Evolutionary conservation across 208 protist genomes (phyloP), one percentile per base, ranked within the genome.

Genomic region (Leishmania turanica): DNA sequence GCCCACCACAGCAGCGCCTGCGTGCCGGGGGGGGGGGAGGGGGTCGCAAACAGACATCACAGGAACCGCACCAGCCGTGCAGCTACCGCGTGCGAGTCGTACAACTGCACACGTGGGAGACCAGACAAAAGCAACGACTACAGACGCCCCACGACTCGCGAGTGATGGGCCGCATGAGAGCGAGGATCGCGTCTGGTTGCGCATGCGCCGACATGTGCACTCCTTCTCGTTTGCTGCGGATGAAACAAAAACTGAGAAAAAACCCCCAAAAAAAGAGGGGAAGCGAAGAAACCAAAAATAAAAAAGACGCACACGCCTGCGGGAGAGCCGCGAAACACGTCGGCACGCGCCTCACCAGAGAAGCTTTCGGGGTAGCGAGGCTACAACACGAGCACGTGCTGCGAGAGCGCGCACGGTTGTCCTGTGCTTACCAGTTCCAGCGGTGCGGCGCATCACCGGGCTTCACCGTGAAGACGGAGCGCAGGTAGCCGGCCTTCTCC

Each of bases 371-470:
- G n/a, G 9, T 21, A 11, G 71, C 27, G 17, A 37, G 27, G n/a
- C 71, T 42, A 24, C 27, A 7, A 42, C 71, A 75, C 49, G 4
- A 75, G 31, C 31, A 37, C 71, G 47, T 6, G 15, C 21, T 62
- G 40, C 31, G 51, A 40, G 49, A 47, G 71, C 5, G 31, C 27
- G n/a, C 5, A 51, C 34, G n/a, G 13, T 3, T 37, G 51, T 31
- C n/a, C 19, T 54, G 47, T 42, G 65, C 71, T 91, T 96, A 97
- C 92, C 92, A 97, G 79, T 92, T 92, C 92, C 89, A 92, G 88
- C 94, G 94, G 90, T 97, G 94, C 62, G 94, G 94, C 24, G 80
- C 77, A 81, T 97, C 92, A 79, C 94, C 92, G 42, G 91, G 92
- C 42, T 45, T 45, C 42, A 45, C 42, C 42, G 42, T 96, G 88